A percentile compares a stretch with the other conserved stretches of the same genome.
Conservation (phyloP, 2,329 filamentous ascomycete species). For the Botryotinia narcissicola region DNA sequence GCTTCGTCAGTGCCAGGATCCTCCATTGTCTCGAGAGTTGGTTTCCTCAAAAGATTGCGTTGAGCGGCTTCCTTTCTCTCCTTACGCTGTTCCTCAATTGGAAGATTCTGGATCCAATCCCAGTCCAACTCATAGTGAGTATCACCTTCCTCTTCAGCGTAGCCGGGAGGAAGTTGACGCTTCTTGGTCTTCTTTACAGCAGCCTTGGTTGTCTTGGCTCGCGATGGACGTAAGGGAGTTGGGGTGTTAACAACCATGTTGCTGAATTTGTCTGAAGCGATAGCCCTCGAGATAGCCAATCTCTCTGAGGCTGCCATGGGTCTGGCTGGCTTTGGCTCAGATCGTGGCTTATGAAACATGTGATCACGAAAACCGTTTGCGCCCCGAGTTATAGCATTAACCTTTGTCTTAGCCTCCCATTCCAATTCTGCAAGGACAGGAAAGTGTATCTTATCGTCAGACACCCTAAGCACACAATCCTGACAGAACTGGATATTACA, state of each 20-base stretch:
- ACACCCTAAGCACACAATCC: background rate
- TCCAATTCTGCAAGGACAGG: background rate
- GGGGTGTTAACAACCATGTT: background rate
- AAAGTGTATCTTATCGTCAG: background rate
- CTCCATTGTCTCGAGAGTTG: background rate
- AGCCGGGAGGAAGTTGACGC: no score
- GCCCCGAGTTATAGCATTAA: background rate
- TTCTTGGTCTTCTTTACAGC: background rate
- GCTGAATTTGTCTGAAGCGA: background rate
- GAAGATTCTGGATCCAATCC: background rate
- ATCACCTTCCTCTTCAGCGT: background rate
- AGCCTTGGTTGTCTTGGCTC: background rate
- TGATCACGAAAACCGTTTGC: background rate
- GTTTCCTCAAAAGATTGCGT: background rate
- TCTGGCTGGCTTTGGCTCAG: background rate
- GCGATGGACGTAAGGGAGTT: background rate
- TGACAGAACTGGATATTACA: slow-evolving; percentile 9
- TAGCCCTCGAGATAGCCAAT: background rate
- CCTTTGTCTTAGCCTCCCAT: slow-evolving; percentile 1
- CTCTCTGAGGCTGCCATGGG: background rate
- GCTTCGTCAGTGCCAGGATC: no score
- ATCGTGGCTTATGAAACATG: background rate
- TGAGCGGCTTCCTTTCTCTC: background rate
- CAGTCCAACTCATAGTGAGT: background rate
- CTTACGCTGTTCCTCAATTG: background rate